Conservation (phyloP, 2,329 filamentous ascomycete genomes). For the Dactylella cylindrospora region DNA sequence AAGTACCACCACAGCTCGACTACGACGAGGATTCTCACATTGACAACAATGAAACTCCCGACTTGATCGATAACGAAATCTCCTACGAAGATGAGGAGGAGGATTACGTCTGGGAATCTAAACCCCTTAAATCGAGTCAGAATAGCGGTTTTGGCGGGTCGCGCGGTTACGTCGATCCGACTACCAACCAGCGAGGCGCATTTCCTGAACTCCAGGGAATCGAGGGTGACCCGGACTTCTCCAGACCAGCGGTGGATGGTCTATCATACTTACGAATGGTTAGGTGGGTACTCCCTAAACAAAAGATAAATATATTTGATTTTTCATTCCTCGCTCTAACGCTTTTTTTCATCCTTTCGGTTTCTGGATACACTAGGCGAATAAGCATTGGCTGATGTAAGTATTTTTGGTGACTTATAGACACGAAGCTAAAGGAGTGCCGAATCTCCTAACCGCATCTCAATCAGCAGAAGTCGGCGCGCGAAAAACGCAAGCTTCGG, state of each 20-base stretch:
- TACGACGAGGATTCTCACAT: constrained; percentile 8
- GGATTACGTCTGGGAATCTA: constrained; percentile 32
- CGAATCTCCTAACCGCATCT: constrained; percentile 45
- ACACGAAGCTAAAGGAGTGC: constrained; percentile 48
- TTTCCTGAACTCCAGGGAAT: constrained; percentile 46
- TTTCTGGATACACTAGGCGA: constrained; percentile 9
- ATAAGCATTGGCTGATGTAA: constrained; percentile 42
- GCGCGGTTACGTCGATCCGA: constrained; percentile 47
- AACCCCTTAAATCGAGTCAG: constrained; percentile 33
- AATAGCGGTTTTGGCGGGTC: constrained; percentile 32
- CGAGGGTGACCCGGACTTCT: constrained; percentile 46
- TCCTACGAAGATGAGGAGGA: constrained; percentile 4
- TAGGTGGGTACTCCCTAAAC: constrained; percentile 40
- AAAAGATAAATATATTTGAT: constrained; percentile 18
- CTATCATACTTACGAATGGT: constrained; percentile 49
- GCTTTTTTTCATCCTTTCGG: background rate
- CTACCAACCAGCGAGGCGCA: constrained; percentile 48
- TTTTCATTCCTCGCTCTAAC: constrained; percentile 19
- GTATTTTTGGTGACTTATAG: constrained; percentile 44
- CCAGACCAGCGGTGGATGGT: constrained; percentile 46
- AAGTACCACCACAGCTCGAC: constrained; percentile 34
- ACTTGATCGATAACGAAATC: too few relatives aligned
- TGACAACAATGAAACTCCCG: constrained; percentile 4
- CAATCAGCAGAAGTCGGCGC: constrained; percentile 12
- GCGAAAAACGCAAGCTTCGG: constrained; percentile 7